These are phyloP conservation scores for Metschnikowia matae DNA, from an alignment of 805 yeast genomes.

Conservation along the genomic window DNA sequence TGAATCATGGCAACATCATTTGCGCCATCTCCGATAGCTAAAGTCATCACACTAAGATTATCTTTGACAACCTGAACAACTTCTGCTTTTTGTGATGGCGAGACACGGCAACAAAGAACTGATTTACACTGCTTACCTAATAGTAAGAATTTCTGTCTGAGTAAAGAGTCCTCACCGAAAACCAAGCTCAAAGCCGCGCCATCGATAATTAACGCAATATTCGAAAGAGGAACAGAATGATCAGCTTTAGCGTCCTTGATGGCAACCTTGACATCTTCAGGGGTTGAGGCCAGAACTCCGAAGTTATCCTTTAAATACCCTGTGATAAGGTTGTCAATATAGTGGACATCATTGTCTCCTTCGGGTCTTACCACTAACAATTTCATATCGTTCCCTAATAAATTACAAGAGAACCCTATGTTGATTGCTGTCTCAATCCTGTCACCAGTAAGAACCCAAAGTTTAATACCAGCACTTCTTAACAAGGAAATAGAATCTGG, in stretches of 20 bases:
- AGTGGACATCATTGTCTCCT: conserved; percentile 29
- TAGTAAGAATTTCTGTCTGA: conserved; percentile 51
- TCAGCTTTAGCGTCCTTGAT: conserved; percentile 46
- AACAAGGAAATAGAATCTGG: conserved; percentile 67
- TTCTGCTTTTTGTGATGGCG: conserved; percentile 85
- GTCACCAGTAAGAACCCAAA: conserved; percentile 84
- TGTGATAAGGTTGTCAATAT: conserved; percentile 39
- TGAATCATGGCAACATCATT: conserved; percentile 91
- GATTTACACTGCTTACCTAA: conserved; percentile 78
- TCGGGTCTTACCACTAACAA: conserved; percentile 58
- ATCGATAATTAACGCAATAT: conserved; percentile 69
- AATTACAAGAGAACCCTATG: conserved; percentile 75
- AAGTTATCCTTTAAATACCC: conserved; percentile 48
- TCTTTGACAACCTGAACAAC: conserved; percentile 77
- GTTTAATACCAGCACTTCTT: conserved; percentile 68
- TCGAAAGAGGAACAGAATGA: conserved; percentile 66
- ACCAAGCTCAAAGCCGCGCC: conserved; percentile 66
- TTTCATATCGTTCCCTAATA: conserved; percentile 65
- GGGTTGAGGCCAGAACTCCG: conserved; percentile 48
- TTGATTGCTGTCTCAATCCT: conserved; percentile 80
- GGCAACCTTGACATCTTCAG: conserved; percentile 41
- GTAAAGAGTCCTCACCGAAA: conserved; percentile 37
- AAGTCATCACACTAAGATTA: conserved; percentile 72
- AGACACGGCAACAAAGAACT: conserved; percentile 81
- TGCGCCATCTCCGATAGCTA: conserved; percentile 87